A percentile compares a stretch with the other conserved stretches of the same genome.
These are phyloP conservation scores for Arthrobotrys entomopaga DNA, from an alignment of 2,329 filamentous ascomycete species.

Conservation along the genomic window DNA sequence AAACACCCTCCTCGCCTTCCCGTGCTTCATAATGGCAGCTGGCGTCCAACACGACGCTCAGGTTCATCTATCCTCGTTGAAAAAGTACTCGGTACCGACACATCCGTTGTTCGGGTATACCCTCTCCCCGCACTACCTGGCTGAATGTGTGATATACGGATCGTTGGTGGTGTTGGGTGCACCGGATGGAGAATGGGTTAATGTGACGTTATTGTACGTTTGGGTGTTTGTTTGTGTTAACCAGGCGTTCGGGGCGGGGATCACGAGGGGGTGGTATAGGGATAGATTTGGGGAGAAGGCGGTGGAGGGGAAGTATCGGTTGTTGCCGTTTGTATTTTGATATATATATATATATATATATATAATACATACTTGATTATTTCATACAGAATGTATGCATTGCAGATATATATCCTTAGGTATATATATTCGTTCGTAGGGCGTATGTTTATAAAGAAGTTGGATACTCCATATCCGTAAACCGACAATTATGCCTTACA, in stretches of 20 bases:
- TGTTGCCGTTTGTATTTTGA: conserved; percentile 46
- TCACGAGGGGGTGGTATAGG: conserved; percentile 81
- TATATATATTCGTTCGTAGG: too few species aligned
- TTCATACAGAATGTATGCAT: not conserved
- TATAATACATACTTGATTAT: too few species aligned
- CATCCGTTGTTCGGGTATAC: conserved; percentile 77
- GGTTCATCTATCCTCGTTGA: conserved; percentile 73
- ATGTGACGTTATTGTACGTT: conserved; percentile 77
- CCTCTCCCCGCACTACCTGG: conserved; percentile 89
- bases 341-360: too few species aligned
- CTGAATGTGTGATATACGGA: conserved; percentile 85
- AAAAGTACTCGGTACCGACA: conserved; percentile 83
- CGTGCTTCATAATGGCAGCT: conserved; percentile 76
- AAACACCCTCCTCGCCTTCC: conserved; percentile 69
- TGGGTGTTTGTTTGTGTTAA: conserved; percentile 80
- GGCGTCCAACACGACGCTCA: conserved; percentile 80
- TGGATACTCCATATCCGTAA: too few species aligned
- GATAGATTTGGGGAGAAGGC: conserved; percentile 76
- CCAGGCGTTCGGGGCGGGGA: conserved; percentile 80
- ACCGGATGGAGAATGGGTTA: conserved; percentile 73
- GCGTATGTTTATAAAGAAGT: too few species aligned
- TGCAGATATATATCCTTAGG: not conserved
- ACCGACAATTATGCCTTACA: too few species aligned
- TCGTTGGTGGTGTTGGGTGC: conserved; percentile 79
- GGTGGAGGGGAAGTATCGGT: conserved; percentile 63